Percentiles rank a stretch among this genome's conserved stretches.
phyloP scores from a whole-genome alignment of 1,284 basidiomycete species.

The Cystobasidium slooffiae region DNA sequence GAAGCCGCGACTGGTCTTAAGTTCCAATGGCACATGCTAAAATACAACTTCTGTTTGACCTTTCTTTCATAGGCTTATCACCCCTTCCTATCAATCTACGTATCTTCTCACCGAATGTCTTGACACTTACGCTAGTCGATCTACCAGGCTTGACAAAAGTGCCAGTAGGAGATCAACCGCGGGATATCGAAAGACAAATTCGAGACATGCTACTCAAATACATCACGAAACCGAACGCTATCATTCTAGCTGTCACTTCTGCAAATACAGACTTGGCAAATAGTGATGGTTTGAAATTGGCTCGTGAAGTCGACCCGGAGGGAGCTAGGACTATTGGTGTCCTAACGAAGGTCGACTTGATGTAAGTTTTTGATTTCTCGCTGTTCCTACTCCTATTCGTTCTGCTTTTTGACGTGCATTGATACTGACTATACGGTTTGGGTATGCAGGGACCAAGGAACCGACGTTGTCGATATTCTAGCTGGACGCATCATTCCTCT shows the following conservation, averaged over 20 bases:
- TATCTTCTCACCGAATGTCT: constrained; percentile 93
- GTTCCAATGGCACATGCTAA: background rate
- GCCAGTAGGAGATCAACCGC: constrained; percentile 95
- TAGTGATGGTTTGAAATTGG: constrained; percentile 95
- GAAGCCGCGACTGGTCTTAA: background rate
- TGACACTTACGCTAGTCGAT: constrained; percentile 96
- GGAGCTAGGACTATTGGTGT: constrained; percentile 95
- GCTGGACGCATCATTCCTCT: constrained; percentile 93
- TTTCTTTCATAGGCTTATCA: constrained; percentile 72
- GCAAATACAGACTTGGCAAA: constrained; percentile 98
- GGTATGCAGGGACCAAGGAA: constrained; percentile 79
- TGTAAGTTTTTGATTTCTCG: constrained; percentile 65
- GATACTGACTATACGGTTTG: background rate
- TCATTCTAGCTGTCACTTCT: constrained; percentile 90
- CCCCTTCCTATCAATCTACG: constrained; percentile 95
- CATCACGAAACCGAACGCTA: constrained; percentile 82
- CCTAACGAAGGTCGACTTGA: constrained; percentile 94
- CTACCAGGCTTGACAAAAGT: constrained; percentile 91
- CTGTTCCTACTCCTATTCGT: background rate
- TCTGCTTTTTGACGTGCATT: background rate
- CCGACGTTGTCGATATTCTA: constrained; percentile 97
- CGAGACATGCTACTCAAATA: constrained; percentile 94
- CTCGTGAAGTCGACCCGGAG: constrained; percentile 94
- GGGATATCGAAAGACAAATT: constrained; percentile 97
- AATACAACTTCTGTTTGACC: background rate